A percentile compares a stretch with the other conserved stretches of the same genome.
Conservation (phyloP, 768 basidiomycete species). For the Lentinula boryana region DNA sequence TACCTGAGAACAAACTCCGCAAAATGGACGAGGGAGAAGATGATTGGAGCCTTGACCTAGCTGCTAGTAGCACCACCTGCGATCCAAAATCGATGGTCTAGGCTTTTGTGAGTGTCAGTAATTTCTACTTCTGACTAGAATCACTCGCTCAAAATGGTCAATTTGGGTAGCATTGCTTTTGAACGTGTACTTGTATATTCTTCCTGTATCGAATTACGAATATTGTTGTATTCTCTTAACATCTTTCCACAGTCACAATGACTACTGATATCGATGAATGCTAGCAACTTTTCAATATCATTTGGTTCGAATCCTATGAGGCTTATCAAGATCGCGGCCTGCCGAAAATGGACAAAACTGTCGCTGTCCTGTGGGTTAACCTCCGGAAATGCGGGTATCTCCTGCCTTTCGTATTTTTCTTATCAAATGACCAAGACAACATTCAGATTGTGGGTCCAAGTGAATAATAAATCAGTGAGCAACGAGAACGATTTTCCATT, state of each 20-base stretch:
- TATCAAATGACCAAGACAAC: neutral
- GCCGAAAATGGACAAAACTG: neutral
- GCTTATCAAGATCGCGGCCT: neutral
- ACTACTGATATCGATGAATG: neutral
- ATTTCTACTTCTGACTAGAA: neutral
- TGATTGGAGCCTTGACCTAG: constrained; percentile 32
- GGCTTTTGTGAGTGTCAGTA: neutral
- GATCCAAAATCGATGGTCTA: constrained; percentile 13
- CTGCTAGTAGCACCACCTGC: constrained; percentile 12
- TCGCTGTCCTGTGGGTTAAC: neutral
- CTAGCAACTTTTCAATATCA: neutral
- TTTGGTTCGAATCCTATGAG: neutral
- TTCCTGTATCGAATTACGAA: neutral
- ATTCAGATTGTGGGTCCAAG: neutral
- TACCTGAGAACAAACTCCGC: neutral
- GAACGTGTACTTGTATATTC: neutral
- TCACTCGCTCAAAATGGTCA: neutral
- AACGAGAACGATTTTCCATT: neutral
- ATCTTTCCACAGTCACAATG: neutral
- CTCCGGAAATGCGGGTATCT: neutral
- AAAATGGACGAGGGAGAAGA: constrained; percentile 21
- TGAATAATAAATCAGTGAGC: neutral
- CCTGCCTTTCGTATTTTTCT: neutral
- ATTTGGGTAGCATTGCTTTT: neutral
- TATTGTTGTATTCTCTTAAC: neutral